Evolutionary conservation across 1,284 basidiomycete genomes (phyloP), one percentile per base, ranked within the genome.

Genomic region (Spongiforma sp.): DNA sequence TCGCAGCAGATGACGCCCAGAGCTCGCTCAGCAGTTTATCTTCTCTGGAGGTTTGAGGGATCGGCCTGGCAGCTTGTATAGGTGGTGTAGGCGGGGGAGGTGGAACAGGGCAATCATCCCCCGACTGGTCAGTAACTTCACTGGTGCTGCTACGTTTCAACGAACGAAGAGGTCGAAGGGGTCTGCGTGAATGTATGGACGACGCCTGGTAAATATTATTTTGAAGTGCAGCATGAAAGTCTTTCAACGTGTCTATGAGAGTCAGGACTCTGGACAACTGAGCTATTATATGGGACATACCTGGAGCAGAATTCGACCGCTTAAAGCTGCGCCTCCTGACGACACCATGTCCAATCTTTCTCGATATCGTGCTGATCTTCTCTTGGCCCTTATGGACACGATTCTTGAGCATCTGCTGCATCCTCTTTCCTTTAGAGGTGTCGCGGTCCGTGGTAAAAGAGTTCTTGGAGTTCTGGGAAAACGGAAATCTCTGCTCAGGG

Each of bases 1-100:
- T 96, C 7, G 98, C 96, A 1, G 97, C 95, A 4, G 90, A 93
- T 85, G 95, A 93, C 9, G 99, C 80, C 97, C 97, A 99, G 26
- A 99, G 80, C 69, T 95, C 89, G 62, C 92, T 93, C 62, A 99
- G 80, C 39, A 96, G 78, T 36, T 89, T 82, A 43, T 89, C 87
- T 71, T 94, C 92, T 57, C 82, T 85, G n/a, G 84, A 81, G 19
- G 82, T 82, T 62, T 81, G 85, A 65, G 76, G 78, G 62, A 82
- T 82, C 30, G 75, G 78, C 54, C 75, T 79, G 57, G 75, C 52
- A 30, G 74, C 75, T 62, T 69, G 67, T 30, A 70, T 55, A 24
- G 69, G 67, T 26, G 74, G 78, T 28, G 78, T 68, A 1, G 75
- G 75, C 15, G 83, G 78, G 11, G 81, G 78, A 5, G 83, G 77